Evolutionary conservation across 345 rosid genomes (phyloP), one percentile per base, ranked within the genome.

Genomic region (Capsella bursapastoris): DNA sequence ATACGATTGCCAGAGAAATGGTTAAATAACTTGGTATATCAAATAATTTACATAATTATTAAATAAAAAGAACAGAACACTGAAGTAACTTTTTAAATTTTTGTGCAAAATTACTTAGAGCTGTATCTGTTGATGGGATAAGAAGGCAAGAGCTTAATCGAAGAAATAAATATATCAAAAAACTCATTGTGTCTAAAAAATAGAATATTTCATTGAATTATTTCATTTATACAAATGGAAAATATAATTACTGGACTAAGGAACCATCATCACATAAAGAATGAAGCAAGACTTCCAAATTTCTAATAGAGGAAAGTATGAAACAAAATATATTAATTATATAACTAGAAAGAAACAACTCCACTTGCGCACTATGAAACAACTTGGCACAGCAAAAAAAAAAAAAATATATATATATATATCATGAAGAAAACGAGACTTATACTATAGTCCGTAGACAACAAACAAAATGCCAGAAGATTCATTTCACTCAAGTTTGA

Each of bases 341-440:
- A 15, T 60, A 5, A 75, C 4, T 5, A 12, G 25, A 22, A 22
- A 52, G 44, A 68, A 62, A 55, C 5, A 44, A 43, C 13, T 62
- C 79, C 44, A 76, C 75, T 69, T 43, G 79, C 8, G 75, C 70
- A 76, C 75, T 35, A 55, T 63, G 52, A 35, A 69, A 70, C 80
- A 76, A 70, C 59, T 63, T 35, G 79, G 57, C 64, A 61, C 58
- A 61, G 13, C 32, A 22, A 60, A 48, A 47, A 61, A 7, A 22
- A 34, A 61, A 49, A 48, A 18, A 18, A 18, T 18, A 18, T 18
- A 18, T 18, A 18, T 18, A 18, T 18, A 61, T 27, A n/a, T 13
- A 32, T 14, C 64, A 32, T 27, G 8, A 44, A 12, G 44, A 35
- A 69, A 69, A 44, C 10, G 64, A 59, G 27, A 37, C 28, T 49